Conservation (phyloP, 192 early-diverging fungal genomes). For the Endogone sp. region DNA sequence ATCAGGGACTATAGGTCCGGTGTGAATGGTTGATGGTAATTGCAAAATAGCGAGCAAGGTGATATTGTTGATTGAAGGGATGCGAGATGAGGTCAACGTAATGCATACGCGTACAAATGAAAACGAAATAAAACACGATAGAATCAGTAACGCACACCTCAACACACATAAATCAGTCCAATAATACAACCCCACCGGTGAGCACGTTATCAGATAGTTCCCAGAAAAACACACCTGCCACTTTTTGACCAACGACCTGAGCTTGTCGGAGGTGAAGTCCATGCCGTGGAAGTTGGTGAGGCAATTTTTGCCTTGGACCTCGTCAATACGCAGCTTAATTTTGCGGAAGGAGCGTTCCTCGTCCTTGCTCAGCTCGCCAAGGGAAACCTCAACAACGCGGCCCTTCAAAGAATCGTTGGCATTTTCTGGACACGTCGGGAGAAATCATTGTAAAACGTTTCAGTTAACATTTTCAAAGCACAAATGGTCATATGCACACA, state of each 20-base stretch:
- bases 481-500: neutral
- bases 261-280: slow-evolving; percentile 99
- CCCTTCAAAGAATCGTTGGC: slow-evolving; percentile 96
- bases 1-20: slow-evolving; percentile 69
- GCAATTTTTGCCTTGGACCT: slow-evolving; percentile 97
- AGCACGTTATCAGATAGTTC: too few species aligned
- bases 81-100: neutral
- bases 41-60: neutral
- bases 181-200: too few species aligned
- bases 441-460: neutral
- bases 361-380: slow-evolving; percentile 93
- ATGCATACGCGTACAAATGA: neutral
- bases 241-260: slow-evolving; percentile 99
- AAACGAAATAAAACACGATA: neutral
- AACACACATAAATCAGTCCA: too few species aligned
- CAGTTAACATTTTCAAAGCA: neutral
- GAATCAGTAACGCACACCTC: neutral
- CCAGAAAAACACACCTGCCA: slow-evolving; percentile 61
- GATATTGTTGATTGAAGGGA: neutral
- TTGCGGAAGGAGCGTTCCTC: slow-evolving; percentile 95
- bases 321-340: slow-evolving; percentile 94
- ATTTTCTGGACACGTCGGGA: slow-evolving; percentile 36
- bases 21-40: neutral
- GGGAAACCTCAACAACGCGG: slow-evolving; percentile 94
- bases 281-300: slow-evolving; percentile 99